Base-by-base conservation (phyloP, 192 early-diverging fungal genomes). In the Coemansia pectinata region DNA sequence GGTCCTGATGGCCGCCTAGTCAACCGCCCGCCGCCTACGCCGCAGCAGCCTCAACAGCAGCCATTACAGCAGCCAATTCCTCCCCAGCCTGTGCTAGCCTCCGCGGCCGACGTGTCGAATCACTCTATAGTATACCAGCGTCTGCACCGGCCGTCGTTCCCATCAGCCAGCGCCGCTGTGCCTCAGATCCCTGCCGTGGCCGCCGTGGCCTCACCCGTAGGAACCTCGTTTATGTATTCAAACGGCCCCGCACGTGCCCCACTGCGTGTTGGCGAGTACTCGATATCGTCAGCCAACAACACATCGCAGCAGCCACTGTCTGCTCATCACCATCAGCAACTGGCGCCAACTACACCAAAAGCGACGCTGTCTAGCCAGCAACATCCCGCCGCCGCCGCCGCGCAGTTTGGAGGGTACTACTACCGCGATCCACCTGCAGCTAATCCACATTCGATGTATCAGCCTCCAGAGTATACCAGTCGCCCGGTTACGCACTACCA, bases 1-100 rank as follows among this genome's bases (percentile, higher is more conserved):
- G 83, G 78, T 2, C 70, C 83, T 27, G 79, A 85, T 47, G 78
- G 78, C 5, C 72, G 77, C 25, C 58, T 85, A 53, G 64, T 68
- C 38, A 71, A 50, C 41, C 65, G 67, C 4, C 69, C 72, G 52
- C 38, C 67, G 17, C 36, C 65, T 27, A 10, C 62, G 6, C 47
- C 55, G 19, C 69, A 66, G 23, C 48, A 58, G 27, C 69, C 68
- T 29, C 58, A 63, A 47, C 60, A 57, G 29, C 45, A 15, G 34
- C 19, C 29, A 21, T 4, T 6, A 7, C 52, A 19, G 17, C 60
- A 50, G 27, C 69, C 36, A 15, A n/a, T 38, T 15, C 40, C 23
- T 48, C 55, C 50, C 19, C 74, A 74, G 17, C 57, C 27, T 23
- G 15, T 45, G 25, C 48, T 60, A 6, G 69, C 57, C n/a, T 44